These are phyloP conservation scores for Lasiodiplodia citricola DNA, from an alignment of 2,329 filamentous ascomycete genomes.

Conservation along the genomic window DNA sequence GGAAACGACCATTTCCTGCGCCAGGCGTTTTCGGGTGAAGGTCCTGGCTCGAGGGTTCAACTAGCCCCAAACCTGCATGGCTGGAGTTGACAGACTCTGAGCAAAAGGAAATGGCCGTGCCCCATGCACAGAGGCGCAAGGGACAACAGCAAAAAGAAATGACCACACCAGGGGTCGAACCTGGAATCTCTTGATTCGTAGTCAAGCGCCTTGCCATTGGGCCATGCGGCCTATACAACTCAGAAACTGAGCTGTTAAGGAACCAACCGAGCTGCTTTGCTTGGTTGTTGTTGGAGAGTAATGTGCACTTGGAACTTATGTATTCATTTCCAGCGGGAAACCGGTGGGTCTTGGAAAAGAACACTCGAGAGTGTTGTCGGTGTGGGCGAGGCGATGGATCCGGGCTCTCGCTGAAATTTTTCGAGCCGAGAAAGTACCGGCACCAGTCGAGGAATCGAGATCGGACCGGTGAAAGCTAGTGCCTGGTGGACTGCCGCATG, in stretches of 20 bases:
- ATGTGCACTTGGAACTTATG: background rate
- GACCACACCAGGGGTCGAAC: conserved; percentile 30
- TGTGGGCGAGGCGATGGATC: background rate
- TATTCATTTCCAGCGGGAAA: background rate
- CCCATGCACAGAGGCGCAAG: too few species aligned
- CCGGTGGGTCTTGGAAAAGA: background rate
- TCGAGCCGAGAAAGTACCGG: background rate
- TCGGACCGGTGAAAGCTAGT: background rate
- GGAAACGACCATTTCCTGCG: too few species aligned
- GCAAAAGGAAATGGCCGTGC: background rate
- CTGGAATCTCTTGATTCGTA: conserved; percentile 56
- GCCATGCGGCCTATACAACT: conserved; percentile 43
- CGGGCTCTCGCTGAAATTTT: background rate
- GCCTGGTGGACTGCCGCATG: background rate
- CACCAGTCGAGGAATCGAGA: background rate
- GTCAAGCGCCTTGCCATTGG: conserved; percentile 65
- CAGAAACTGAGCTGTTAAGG: background rate
- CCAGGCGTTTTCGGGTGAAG: too few species aligned
- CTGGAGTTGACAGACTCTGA: background rate
- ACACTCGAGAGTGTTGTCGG: background rate
- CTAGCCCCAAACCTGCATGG: too few species aligned
- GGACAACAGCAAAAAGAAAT: conserved; percentile 2
- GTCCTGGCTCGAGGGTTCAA: too few species aligned
- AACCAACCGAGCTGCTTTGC: background rate
- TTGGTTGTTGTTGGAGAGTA: background rate